Evolutionary conservation across 2,329 filamentous ascomycete genomes (phyloP).

Genomic region (Ophiocordyceps sinensis): DNA sequence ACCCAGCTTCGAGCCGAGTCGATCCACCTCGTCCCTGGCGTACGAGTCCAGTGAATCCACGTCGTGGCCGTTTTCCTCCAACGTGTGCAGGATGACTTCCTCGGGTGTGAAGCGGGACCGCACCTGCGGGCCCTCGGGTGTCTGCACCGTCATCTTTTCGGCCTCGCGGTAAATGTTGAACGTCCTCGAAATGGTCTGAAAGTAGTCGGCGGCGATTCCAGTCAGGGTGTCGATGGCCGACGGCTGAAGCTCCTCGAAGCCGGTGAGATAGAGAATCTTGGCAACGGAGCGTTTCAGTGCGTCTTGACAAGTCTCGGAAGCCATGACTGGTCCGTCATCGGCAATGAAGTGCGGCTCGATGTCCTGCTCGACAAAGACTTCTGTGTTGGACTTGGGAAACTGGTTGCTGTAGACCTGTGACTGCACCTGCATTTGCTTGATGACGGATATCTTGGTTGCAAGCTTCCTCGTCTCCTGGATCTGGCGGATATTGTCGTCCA

Average conservation of each 20-base stretch:
- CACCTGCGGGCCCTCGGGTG: conserved; percentile 25
- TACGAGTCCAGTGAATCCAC: conserved; percentile 72
- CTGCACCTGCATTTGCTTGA: conserved; percentile 99
- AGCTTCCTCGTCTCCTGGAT: conserved; percentile 96
- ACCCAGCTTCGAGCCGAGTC: conserved; percentile 62
- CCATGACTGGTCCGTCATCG: conserved; percentile 79
- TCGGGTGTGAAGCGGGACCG: conserved; percentile 65
- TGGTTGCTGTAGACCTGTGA: conserved; percentile 97
- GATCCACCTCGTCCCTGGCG: conserved; percentile 85
- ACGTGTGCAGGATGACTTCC: conserved; percentile 73
- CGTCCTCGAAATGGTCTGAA: conserved; percentile 66
- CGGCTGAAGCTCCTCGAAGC: conserved; percentile 94
- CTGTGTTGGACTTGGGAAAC: conserved; percentile 88
- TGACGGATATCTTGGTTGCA: conserved; percentile 89
- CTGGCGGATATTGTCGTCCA: conserved; percentile 83
- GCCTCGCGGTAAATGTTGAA: conserved; percentile 73
- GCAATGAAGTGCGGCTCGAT: conserved; percentile 80
- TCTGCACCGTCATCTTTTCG: conserved; percentile 52
- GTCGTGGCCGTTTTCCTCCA: conserved; percentile 73
- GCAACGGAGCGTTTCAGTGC: conserved; percentile 82
- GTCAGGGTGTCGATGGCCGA: conserved; percentile 84
- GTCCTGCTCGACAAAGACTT: conserved; percentile 77
- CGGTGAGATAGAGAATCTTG: conserved; percentile 90
- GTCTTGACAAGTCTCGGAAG: conserved; percentile 64
- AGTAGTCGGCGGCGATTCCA: conserved; percentile 79